Conservation (phyloP, 2,329 filamentous ascomycete species). For the Monosporascus sp. region DNA sequence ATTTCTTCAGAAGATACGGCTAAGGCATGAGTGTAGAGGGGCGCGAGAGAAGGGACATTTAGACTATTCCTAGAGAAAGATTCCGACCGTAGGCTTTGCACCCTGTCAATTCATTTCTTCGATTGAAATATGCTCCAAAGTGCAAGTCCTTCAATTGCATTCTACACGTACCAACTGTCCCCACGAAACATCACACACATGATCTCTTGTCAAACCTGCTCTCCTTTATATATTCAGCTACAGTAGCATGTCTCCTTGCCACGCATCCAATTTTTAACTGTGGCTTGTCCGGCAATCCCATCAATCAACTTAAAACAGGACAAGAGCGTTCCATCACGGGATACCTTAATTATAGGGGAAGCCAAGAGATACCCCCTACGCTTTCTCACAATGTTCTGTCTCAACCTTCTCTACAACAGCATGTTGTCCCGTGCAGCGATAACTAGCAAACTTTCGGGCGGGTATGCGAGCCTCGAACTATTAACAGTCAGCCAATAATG, state of each 20-base stretch:
- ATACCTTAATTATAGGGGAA: neutral
- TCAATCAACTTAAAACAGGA: too few species aligned
- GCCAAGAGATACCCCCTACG: neutral
- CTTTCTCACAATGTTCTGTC: slow-evolving; percentile 12
- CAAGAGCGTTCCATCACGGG: too few species aligned
- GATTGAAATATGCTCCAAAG: neutral
- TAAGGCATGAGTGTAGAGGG: neutral
- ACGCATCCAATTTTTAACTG: too few species aligned
- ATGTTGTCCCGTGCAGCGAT: slow-evolving; percentile 28
- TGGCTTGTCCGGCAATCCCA: too few species aligned
- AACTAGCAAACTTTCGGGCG: slow-evolving; percentile 30
- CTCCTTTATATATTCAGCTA: too few species aligned
- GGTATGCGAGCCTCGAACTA: slow-evolving; percentile 33
- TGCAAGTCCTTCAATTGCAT: neutral
- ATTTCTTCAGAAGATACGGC: slow-evolving; percentile 1
- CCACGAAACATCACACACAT: neutral
- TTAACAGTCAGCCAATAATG: slow-evolving; percentile 3
- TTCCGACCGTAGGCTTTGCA: neutral
- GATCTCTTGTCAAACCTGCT: neutral
- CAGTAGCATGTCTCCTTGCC: too few species aligned
- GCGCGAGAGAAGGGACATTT: neutral
- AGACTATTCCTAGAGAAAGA: neutral
- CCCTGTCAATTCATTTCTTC: neutral
- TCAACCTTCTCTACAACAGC: slow-evolving; percentile 17
- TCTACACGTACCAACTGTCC: neutral